phyloP scores from a whole-genome alignment of 2,329 filamentous ascomycete species.

The Claviceps fusiformis region DNA sequence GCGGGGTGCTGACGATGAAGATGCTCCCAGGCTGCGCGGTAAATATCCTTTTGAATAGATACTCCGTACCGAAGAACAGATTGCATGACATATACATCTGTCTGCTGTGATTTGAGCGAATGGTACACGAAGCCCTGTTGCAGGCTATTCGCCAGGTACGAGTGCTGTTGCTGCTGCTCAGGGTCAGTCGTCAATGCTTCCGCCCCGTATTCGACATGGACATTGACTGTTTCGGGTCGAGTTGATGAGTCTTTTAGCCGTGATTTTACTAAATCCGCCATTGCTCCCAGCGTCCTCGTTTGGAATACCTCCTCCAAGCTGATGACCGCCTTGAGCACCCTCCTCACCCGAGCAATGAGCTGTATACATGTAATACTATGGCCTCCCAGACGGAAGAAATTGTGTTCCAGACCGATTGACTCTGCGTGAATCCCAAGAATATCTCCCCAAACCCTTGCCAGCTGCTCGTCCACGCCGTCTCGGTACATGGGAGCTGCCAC shows the following conservation, averaged over 20 bases:
- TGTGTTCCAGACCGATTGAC: not conserved
- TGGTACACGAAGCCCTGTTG: slow-evolving; percentile 1
- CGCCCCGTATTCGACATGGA: too few relatives aligned
- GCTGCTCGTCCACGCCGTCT: slow-evolving; percentile 3
- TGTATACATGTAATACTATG: slow-evolving; percentile 3
- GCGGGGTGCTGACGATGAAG: not conserved
- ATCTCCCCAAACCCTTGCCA: not conserved
- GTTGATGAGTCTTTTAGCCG: not conserved
- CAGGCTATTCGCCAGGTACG: not conserved
- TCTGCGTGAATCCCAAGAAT: not conserved
- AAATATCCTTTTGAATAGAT: not conserved
- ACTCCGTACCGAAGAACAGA: not conserved
- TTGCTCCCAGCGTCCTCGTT: not conserved
- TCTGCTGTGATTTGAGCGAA: not conserved
- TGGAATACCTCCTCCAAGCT: not conserved
- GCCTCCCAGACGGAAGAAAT: slow-evolving; percentile 1
- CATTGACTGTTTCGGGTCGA: too few relatives aligned
- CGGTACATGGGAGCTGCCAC: not conserved
- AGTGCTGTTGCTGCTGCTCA: not conserved
- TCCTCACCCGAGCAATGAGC: not conserved
- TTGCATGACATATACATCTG: not conserved
- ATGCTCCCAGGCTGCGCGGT: slow-evolving; percentile 1
- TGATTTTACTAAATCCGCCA: not conserved
- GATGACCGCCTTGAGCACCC: not conserved
- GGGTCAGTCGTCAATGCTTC: too few relatives aligned